Evolutionary conservation across 1,284 basidiomycete genomes (phyloP).

Genomic region (Ustilago lituana): DNA sequence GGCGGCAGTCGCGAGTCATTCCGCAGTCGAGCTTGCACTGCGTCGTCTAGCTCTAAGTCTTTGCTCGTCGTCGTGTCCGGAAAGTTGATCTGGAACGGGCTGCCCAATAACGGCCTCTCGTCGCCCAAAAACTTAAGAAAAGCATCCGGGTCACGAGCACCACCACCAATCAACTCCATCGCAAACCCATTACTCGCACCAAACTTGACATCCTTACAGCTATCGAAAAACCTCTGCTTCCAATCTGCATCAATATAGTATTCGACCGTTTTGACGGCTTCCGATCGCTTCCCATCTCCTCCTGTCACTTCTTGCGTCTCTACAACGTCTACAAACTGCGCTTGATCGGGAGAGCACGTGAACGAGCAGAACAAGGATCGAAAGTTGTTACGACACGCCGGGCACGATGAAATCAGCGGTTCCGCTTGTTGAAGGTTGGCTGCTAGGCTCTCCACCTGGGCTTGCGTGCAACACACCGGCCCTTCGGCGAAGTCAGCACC

Average conservation of each 20-base stretch:
- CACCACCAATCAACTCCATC: slow-evolving; percentile 93
- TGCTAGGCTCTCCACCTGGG: slow-evolving; percentile 80
- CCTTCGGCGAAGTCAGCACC: slow-evolving; percentile 78
- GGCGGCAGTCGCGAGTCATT: slow-evolving; percentile 36
- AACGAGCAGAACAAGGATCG: slow-evolving; percentile 93
- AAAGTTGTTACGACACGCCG: slow-evolving; percentile 96
- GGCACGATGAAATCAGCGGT: slow-evolving; percentile 75
- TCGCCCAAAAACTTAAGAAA: slow-evolving; percentile 93
- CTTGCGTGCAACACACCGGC: slow-evolving; percentile 82
- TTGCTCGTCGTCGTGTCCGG: slow-evolving; percentile 69
- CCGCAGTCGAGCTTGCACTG: background rate
- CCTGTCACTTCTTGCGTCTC: slow-evolving; percentile 73
- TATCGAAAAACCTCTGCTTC: slow-evolving; percentile 84
- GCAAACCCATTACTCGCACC: slow-evolving; percentile 91
- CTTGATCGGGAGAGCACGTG: slow-evolving; percentile 91
- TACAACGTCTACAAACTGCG: slow-evolving; percentile 82
- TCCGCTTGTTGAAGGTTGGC: slow-evolving; percentile 84
- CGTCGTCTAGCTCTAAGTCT: background rate
- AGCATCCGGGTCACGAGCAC: slow-evolving; percentile 80
- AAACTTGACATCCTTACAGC: slow-evolving; percentile 91
- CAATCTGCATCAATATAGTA: slow-evolving; percentile 81
- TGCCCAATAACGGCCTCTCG: slow-evolving; percentile 82
- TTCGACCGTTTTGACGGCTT: slow-evolving; percentile 80
- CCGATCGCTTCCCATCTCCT: slow-evolving; percentile 42
- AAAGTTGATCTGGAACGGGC: slow-evolving; percentile 95